Percentiles rank a stretch among this genome's conserved stretches.
These are phyloP conservation scores for Fraxinus greggii DNA, from an alignment of 305 asterid genomes.

Conservation along the genomic window DNA sequence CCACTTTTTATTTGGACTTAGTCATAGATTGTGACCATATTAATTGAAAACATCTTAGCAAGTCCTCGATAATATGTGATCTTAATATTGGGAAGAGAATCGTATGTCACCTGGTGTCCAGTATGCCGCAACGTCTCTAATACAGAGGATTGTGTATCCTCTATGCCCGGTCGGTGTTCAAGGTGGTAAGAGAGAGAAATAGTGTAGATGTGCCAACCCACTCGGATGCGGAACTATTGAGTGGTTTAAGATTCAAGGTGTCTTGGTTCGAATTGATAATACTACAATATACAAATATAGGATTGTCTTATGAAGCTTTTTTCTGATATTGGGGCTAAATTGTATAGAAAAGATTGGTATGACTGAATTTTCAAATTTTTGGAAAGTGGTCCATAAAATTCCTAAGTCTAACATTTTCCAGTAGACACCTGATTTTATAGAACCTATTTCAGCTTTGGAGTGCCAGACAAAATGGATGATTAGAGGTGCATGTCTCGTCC, in stretches of 20 bases:
- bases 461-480: conserved; percentile 23
- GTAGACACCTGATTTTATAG: conserved; percentile 37
- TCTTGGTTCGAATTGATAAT: neutral
- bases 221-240: neutral
- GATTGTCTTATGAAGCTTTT: neutral
- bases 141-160: neutral
- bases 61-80: conserved; percentile 1
- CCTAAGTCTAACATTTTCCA: conserved; percentile 32
- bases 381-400: conserved; percentile 32
- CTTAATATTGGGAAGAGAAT: neutral
- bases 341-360: conserved; percentile 28
- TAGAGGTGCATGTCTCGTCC: conserved; percentile 13
- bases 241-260: neutral
- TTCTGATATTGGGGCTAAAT: neutral
- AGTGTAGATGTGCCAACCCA: neutral
- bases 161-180: neutral
- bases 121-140: neutral
- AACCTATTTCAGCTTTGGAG: conserved; percentile 26
- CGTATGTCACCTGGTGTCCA: neutral
- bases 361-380: conserved; percentile 36
- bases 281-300: neutral
- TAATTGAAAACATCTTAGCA: conserved; percentile 23
- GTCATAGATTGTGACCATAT: conserved; percentile 12
- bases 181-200: neutral
- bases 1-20: conserved; percentile 32